Base-by-base conservation (phyloP, 345 rosid species). In the Eucalyptus victrix region DNA sequence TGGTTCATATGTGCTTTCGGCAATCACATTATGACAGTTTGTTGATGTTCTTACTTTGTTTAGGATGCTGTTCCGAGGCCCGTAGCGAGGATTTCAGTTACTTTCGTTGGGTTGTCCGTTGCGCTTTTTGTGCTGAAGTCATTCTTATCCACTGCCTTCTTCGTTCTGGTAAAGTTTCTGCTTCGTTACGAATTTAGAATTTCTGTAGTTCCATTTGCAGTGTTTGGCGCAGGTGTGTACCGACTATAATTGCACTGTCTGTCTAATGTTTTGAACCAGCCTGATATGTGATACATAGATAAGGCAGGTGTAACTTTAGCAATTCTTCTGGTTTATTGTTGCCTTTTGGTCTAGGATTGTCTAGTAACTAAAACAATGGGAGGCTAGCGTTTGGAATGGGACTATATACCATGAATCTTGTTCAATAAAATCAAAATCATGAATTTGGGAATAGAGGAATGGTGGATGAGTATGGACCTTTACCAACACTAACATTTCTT, bases 101-200 rank as follows among this genome's bases (percentile, higher is more conserved):
- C 97, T 6, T 40, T 92, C 23, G 95, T 92, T 87, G 94, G 93
- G 69, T 83, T 94, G 90, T 49, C 94, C 16, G 67, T 95, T 86
- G 88, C 95, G 2, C 94, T 94, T 86, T 95, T 95, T 93, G 92
- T 95, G 37, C 92, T 96, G 90, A 94, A 93, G 90, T 95, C 96
- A n/a, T 90, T 96, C 91, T 88, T 96, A 42, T 96, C 98, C 21
- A 97, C 98, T 7, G 96, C 95, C 88, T 95, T 97, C 94, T 97
- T 97, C 34, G 97, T 91, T 28, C 91, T 96, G 98, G 99, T 97
- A 95, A 51, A 94, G 87, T 51, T 16, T 76, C 45, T 17, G 80
- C 60, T 69, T 76, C 88, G 1, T 76, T 76, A 21, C 6, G 2
- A 37, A 40, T 37, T 76, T 21, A 40, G 83, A 11, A 76, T 23